Conservation (phyloP, 2,329 filamentous ascomycete genomes). For the Paecilomyces niveus region DNA sequence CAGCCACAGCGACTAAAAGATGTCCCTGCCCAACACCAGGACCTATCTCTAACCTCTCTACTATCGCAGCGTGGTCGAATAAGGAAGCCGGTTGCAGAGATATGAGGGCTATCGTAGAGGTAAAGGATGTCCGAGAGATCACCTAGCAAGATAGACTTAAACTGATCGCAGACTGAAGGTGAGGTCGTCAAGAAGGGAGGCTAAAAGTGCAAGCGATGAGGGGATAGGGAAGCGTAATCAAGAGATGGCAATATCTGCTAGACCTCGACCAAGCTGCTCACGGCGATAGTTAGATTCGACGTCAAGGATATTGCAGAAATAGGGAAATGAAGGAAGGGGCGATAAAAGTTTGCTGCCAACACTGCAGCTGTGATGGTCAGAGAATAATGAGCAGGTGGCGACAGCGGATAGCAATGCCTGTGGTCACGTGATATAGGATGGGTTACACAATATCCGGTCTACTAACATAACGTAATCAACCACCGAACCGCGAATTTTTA, state of each 20-base stretch:
- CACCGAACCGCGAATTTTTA: too few relatives aligned
- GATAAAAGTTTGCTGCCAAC: not conserved
- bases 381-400: not conserved
- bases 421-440: not conserved
- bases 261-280: not conserved
- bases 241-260: not conserved
- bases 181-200: not conserved
- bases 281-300: not conserved
- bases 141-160: not conserved
- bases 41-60: conserved; percentile 1
- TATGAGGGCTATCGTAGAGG: not conserved
- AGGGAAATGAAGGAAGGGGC: not conserved
- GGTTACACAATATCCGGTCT: not conserved
- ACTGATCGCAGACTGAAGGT: not conserved
- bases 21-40: not conserved
- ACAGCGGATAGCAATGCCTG: not conserved
- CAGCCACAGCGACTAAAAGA: not conserved
- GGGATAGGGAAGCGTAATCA: not conserved
- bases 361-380: not conserved
- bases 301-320: not conserved
- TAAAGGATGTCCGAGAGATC: not conserved
- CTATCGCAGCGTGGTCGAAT: not conserved
- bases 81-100: not conserved
- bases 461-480: too few relatives aligned
- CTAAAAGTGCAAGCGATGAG: not conserved